phyloP scores from a whole-genome alignment of 2,329 filamentous ascomycete species.

The Talaromyces sp. region DNA sequence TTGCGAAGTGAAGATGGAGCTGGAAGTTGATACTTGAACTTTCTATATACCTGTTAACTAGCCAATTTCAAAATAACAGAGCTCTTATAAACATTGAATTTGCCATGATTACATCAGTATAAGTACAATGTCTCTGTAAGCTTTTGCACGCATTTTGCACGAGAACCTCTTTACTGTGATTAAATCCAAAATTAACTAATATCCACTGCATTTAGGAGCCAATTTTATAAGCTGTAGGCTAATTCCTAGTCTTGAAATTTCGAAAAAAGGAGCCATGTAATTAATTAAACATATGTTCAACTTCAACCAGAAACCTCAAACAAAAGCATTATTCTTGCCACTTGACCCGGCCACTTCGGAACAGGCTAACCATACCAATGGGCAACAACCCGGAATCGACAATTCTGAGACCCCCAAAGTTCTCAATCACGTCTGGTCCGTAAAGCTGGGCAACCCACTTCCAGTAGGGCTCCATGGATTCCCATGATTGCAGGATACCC shows the following conservation, averaged over 20 bases:
- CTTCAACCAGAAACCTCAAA: background rate
- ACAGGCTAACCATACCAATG: conserved; percentile 31
- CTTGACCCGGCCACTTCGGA: conserved; percentile 20
- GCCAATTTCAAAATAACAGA: background rate
- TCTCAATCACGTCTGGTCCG: conserved; percentile 26
- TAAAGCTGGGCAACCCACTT: conserved; percentile 33
- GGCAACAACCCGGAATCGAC: conserved; percentile 29
- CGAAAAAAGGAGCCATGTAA: background rate
- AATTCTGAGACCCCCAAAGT: conserved; percentile 28
- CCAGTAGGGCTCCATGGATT: conserved; percentile 28
- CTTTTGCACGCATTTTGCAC: background rate
- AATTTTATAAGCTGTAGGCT: no score
- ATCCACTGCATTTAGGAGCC: no score
- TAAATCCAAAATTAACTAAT: no score
- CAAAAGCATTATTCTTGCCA: background rate
- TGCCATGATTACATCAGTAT: background rate
- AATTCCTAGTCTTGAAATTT: background rate
- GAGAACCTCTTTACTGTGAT: background rate
- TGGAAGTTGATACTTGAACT: background rate
- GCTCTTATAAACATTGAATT: background rate
- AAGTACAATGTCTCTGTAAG: background rate
- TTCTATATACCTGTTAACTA: background rate
- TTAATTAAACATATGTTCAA: background rate
- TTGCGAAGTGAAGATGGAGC: background rate
- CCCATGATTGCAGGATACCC: conserved; percentile 12